Conservation (phyloP, 1,139 yeast genomes). For the Suzukiozyma palmioleophila region DNA sequence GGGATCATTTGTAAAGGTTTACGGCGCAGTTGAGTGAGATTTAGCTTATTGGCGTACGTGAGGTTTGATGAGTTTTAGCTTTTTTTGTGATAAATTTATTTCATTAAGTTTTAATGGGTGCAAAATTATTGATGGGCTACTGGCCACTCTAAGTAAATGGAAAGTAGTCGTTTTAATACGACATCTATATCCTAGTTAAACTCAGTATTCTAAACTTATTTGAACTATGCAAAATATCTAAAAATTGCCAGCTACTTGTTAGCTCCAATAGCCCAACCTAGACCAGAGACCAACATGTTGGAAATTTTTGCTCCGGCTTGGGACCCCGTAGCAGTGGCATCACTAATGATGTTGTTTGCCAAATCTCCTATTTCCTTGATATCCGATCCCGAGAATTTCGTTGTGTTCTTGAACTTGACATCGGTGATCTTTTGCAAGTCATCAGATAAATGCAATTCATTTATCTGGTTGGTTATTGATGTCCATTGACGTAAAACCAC, state of each 20-base stretch:
- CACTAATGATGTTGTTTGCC: constrained; percentile 29
- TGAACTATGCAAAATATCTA: too few relatives aligned
- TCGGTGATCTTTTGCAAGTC: constrained; percentile 8
- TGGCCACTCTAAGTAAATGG: too few relatives aligned
- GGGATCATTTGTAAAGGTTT: too few relatives aligned
- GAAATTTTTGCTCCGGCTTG: constrained; percentile 49
- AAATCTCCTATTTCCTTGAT: constrained; percentile 13
- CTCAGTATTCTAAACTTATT: too few relatives aligned
- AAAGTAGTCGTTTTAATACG: too few relatives aligned
- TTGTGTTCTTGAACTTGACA: constrained; percentile 4
- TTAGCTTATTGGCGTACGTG: too few relatives aligned
- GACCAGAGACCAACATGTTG: constrained; percentile 50
- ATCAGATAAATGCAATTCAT: constrained; percentile 14
- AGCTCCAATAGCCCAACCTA: constrained; percentile 70
- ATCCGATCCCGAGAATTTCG: constrained; percentile 3
- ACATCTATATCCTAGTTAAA: too few relatives aligned
- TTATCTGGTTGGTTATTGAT: constrained; percentile 25
- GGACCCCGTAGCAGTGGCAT: constrained; percentile 29
- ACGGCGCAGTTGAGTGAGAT: too few relatives aligned
- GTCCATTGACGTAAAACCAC: constrained; percentile 37
- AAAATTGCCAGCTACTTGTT: constrained; percentile 12
- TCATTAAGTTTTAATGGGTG: too few relatives aligned
- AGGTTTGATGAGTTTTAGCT: too few relatives aligned
- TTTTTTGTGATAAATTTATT: too few relatives aligned
- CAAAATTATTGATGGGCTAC: too few relatives aligned